Conservation (phyloP, 176 grass and related monocot species). For the Calamus simplicifolius region DNA sequence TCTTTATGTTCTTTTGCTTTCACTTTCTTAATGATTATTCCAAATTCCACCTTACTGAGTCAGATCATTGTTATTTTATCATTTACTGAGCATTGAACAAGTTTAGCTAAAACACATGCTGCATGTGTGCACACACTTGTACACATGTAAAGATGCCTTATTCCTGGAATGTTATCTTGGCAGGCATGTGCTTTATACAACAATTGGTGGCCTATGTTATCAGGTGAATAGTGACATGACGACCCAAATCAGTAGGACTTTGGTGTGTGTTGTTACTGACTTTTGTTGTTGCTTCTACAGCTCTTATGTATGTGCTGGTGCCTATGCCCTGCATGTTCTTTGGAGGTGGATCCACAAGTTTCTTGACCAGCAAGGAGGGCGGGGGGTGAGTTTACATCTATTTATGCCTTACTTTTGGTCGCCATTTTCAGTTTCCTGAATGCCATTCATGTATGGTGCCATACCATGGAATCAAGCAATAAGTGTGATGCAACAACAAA, state of each 20-base stretch:
- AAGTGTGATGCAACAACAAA: too few relatives aligned
- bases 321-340: slow-evolving; percentile 98
- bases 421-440: not conserved
- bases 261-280: slow-evolving; percentile 16
- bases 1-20: too few relatives aligned
- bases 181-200: slow-evolving; percentile 95
- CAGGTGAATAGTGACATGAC: slow-evolving; percentile 42
- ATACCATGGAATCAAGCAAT: too few relatives aligned
- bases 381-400: slow-evolving; percentile 53
- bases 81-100: too few relatives aligned
- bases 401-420: not conserved
- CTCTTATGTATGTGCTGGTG: slow-evolving; percentile 91
- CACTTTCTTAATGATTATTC: too few relatives aligned
- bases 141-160: not conserved
- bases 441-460: too few relatives aligned
- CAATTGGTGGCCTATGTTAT: slow-evolving; percentile 99
- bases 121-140: too few relatives aligned
- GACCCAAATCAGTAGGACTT: not conserved
- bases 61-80: too few relatives aligned
- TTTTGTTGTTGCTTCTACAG: slow-evolving; percentile 18
- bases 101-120: too few relatives aligned
- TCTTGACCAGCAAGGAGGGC: slow-evolving; percentile 85
- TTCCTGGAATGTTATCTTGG: slow-evolving; percentile 10
- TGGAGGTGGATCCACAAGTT: slow-evolving; percentile 80
- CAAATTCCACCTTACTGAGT: too few relatives aligned